These are phyloP conservation scores for Grosmannia huntii DNA, from an alignment of 2,329 filamentous ascomycete species.

Conservation along the genomic window DNA sequence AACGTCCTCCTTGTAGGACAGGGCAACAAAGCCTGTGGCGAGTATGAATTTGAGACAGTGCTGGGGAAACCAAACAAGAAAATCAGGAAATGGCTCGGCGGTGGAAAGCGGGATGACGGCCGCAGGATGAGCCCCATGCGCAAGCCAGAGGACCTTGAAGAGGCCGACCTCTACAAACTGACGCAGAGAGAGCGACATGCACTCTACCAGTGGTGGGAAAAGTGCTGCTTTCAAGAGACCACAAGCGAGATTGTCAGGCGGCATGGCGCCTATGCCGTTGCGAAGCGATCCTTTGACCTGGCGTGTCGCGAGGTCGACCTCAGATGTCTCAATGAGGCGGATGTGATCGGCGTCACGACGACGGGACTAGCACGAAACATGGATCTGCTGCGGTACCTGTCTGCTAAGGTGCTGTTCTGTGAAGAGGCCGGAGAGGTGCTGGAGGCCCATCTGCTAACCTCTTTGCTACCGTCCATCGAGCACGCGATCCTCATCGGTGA, in stretches of 20 bases:
- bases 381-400: slow-evolving; percentile 32
- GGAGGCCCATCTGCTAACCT: slow-evolving; percentile 48
- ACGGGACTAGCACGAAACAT: slow-evolving; percentile 42
- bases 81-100: slow-evolving; percentile 13
- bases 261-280: not conserved
- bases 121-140: no score
- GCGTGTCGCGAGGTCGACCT: slow-evolving; percentile 21
- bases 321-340: slow-evolving; percentile 23
- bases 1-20: not conserved
- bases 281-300: slow-evolving; percentile 3
- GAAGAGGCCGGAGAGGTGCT: slow-evolving; percentile 60
- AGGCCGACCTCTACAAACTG: not conserved
- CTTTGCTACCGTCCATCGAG: slow-evolving; percentile 45
- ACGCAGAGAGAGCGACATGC: not conserved
- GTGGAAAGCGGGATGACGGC: no score
- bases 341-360: slow-evolving; percentile 47
- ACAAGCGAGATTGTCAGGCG: not conserved
- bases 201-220: slow-evolving; percentile 1
- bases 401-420: slow-evolving; percentile 45
- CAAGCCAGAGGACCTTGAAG: not conserved
- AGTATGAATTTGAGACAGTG: slow-evolving; percentile 16
- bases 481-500: slow-evolving; percentile 53
- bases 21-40: not conserved
- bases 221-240: not conserved
- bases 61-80: slow-evolving; percentile 5